Evolutionary conservation across 768 basidiomycete genomes (phyloP).

Genomic region (Russula sp.): DNA sequence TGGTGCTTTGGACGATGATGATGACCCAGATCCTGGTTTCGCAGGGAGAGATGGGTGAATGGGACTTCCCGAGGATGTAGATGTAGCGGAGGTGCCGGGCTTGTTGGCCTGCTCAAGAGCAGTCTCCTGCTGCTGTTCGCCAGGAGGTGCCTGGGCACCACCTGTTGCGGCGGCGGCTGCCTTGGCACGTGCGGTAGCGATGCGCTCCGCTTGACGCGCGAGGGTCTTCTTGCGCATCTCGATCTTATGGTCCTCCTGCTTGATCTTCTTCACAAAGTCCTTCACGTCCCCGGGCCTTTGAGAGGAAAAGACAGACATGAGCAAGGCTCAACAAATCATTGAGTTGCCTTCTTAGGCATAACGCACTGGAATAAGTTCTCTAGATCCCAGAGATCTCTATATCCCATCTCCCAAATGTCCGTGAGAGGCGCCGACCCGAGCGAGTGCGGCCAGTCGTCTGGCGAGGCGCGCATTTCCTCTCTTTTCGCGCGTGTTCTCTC

Average conservation of each 20-base stretch:
- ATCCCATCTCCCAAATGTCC: conserved; percentile 82
- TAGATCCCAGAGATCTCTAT: conserved; percentile 53
- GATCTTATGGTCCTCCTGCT: conserved; percentile 58
- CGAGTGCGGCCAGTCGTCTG: conserved; percentile 54
- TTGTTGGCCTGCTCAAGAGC: conserved; percentile 3
- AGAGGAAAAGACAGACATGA: conserved; percentile 12
- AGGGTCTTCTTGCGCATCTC: conserved; percentile 41
- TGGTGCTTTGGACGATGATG: conserved; percentile 25
- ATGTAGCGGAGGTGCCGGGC: conserved; percentile 13
- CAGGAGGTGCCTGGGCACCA: conserved; percentile 13
- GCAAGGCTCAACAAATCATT: not conserved
- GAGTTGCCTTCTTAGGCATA: too few relatives aligned
- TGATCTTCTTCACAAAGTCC: conserved; percentile 65
- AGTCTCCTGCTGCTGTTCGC: conserved; percentile 22
- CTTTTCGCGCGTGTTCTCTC: conserved; percentile 51
- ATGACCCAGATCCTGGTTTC: conserved; percentile 46
- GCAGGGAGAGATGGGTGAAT: conserved; percentile 37
- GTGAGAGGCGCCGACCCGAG: conserved; percentile 66
- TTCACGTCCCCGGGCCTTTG: conserved; percentile 69
- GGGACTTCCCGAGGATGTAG: conserved; percentile 13
- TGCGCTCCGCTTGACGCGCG: conserved; percentile 31
- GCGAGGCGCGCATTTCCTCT: conserved; percentile 47
- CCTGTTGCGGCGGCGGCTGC: conserved; percentile 25
- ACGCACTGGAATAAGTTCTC: conserved; percentile 62
- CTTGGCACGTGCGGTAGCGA: conserved; percentile 38